Evolutionary conservation across 257 asterid species (phyloP), one percentile per base, ranked within the genome.

Genomic region (Misopates orontium): DNA sequence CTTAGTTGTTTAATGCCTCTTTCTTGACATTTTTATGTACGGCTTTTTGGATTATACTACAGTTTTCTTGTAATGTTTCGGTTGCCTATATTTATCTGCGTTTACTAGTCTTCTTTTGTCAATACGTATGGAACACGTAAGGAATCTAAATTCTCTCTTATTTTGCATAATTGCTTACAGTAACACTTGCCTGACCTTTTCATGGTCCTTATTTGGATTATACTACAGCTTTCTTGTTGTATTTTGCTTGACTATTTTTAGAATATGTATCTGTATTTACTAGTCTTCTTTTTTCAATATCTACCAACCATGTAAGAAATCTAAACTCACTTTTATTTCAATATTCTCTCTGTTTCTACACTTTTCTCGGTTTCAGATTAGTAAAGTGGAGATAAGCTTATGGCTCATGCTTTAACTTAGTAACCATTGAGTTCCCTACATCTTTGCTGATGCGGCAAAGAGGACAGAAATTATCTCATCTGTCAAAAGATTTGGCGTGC

Each of bases 351-450:
- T 41, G 52, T 59, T 66, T 60, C 40, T 50, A 20, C 25, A 71
- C 63, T 36, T 16, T 65, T 50, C 58, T 59, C 56, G 25, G 45
- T 69, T 65, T 71, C 56, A 20, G 67, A 22, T 36, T 49, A 1
- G 24, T 21, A 64, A 28, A 41, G 9, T 61, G 1, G 49, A 62
- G 63, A 14, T 52, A 45, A 40, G 51, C 48, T 8, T 13, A 15
- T 22, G 39, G 11, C 21, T 55, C 40, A 70, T 59, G 41, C 16
- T 67, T 54, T 41, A 50, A 36, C 36, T 57, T 23, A n/a, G 52
- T 60, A 13, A 50, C 48, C 39, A 44, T 56, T 60, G 54, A 59
- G 61, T 49, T 60, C 49, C 36, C 24, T 57, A 8, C 40, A 58
- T 66, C 52, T 25, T 41, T 22, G 16, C 20, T 23, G 28, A 50